Percentiles rank a stretch among this genome's conserved stretches.
These are phyloP conservation scores for Garcileccinum viscosum DNA, from an alignment of 1,284 basidiomycete genomes.

Conservation along the genomic window DNA sequence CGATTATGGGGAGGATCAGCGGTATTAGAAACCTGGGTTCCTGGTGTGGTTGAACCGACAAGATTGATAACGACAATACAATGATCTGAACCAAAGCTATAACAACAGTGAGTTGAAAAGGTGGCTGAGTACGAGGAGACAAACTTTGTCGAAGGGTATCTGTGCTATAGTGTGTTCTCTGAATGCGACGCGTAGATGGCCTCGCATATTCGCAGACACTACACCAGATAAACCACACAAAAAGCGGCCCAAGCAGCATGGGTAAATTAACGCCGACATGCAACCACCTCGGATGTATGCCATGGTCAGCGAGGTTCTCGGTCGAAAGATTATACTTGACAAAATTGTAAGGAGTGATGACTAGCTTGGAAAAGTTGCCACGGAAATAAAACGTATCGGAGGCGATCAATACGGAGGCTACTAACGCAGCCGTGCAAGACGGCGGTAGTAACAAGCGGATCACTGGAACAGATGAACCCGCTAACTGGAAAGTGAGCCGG, in stretches of 20 bases:
- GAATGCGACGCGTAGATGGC: slow-evolving; percentile 1
- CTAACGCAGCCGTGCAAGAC: slow-evolving; percentile 25
- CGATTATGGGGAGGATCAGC: slow-evolving; percentile 42
- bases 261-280: slow-evolving; percentile 48
- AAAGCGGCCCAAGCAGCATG: slow-evolving; percentile 44
- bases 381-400: slow-evolving; percentile 43
- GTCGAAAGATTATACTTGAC: slow-evolving; percentile 45
- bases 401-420: slow-evolving; percentile 26
- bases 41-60: slow-evolving; percentile 48
- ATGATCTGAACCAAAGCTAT: slow-evolving; percentile 41
- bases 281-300: slow-evolving; percentile 48
- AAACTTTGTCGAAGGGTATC: slow-evolving; percentile 31
- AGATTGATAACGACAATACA: slow-evolving; percentile 34
- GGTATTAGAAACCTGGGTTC: slow-evolving; percentile 50
- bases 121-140: background rate
- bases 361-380: slow-evolving; percentile 23
- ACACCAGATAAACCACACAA: slow-evolving; percentile 31
- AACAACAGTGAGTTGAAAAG: slow-evolving; percentile 12
- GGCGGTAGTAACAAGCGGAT: slow-evolving; percentile 23
- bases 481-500: slow-evolving; percentile 13
- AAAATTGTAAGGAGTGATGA: slow-evolving; percentile 47
- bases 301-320: slow-evolving; percentile 46
- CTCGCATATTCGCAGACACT: slow-evolving; percentile 12
- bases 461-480: slow-evolving; percentile 19
- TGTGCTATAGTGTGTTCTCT: slow-evolving; percentile 15